Percentiles rank a stretch among this genome's conserved stretches.
Evolutionary conservation across 2,329 filamentous ascomycete genomes (phyloP).

Genomic region (Aureobasidium vineae): DNA sequence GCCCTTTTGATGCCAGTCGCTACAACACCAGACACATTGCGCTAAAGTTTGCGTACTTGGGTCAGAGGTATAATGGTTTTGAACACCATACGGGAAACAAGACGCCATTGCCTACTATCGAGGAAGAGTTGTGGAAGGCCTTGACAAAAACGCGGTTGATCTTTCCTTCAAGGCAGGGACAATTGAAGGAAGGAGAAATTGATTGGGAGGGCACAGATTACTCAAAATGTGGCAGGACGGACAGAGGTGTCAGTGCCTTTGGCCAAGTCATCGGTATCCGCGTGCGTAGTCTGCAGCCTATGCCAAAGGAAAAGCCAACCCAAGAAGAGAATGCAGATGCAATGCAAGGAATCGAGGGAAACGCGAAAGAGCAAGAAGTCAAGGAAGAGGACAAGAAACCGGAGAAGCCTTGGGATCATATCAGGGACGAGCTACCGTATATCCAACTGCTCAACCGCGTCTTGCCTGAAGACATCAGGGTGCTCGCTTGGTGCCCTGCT

Average conservation of each 20-base stretch:
- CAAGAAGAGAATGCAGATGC: slow-evolving; percentile 27
- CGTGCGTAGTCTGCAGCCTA: slow-evolving; percentile 74
- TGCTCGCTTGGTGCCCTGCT: slow-evolving; percentile 88
- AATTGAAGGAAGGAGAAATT: slow-evolving; percentile 51
- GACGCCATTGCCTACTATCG: slow-evolving; percentile 74
- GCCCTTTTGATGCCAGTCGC: slow-evolving; percentile 71
- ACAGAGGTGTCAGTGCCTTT: slow-evolving; percentile 92
- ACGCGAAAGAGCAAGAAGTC: slow-evolving; percentile 20
- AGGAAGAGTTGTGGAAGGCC: slow-evolving; percentile 92
- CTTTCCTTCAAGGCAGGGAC: slow-evolving; percentile 55
- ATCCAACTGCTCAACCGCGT: slow-evolving; percentile 79
- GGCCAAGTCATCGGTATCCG: slow-evolving; percentile 87
- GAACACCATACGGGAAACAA: slow-evolving; percentile 74
- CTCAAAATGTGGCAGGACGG: slow-evolving; percentile 91
- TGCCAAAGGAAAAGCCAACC: slow-evolving; percentile 28
- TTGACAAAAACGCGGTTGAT: slow-evolving; percentile 80
- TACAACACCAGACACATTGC: slow-evolving; percentile 85
- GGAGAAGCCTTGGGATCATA: slow-evolving; percentile 56
- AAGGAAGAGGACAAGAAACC: slow-evolving; percentile 20
- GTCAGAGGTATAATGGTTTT: slow-evolving; percentile 87
- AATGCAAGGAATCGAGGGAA: slow-evolving; percentile 28
- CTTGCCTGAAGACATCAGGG: slow-evolving; percentile 82
- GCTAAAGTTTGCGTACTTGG: slow-evolving; percentile 90
- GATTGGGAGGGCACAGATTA: slow-evolving; percentile 86
- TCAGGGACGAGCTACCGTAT: slow-evolving; percentile 81